These are phyloP conservation scores for Nemania abortiva DNA, from an alignment of 2,329 filamentous ascomycete species.

Conservation along the genomic window DNA sequence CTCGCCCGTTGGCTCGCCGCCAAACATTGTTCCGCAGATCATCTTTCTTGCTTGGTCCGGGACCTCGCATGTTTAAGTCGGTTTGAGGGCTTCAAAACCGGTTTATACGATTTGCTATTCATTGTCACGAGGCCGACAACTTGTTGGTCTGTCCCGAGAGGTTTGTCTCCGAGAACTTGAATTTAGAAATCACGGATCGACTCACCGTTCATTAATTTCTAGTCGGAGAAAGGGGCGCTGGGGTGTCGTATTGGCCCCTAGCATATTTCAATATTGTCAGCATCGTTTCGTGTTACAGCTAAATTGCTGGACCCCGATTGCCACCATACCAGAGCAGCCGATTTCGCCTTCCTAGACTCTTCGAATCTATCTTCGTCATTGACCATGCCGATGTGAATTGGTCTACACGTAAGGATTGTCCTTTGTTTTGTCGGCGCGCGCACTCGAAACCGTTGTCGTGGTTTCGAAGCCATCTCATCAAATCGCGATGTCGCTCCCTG, in stretches of 20 bases:
- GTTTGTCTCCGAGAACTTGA: conserved; percentile 3
- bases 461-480: conserved; percentile 20
- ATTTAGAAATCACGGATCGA: conserved; percentile 2
- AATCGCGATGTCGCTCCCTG: conserved; percentile 75
- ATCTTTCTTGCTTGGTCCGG: conserved; percentile 51
- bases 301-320: conserved; percentile 41
- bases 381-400: conserved; percentile 45
- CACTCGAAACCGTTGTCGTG: conserved; percentile 16
- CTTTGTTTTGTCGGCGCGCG: conserved; percentile 30
- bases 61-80: conserved; percentile 47
- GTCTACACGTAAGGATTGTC: conserved; percentile 34
- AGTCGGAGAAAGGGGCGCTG: conserved; percentile 12
- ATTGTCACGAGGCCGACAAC: conserved; percentile 22
- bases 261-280: conserved; percentile 9
- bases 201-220: conserved; percentile 8
- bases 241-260: conserved; percentile 14
- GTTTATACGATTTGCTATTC: conserved; percentile 26
- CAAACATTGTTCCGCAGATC: conserved; percentile 55
- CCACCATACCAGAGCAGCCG: conserved; percentile 25
- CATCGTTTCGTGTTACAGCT: conserved; percentile 34
- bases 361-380: conserved; percentile 29
- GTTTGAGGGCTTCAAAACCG: conserved; percentile 38
- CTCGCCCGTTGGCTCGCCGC: conserved; percentile 30
- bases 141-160: conserved; percentile 4
- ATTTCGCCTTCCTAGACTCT: background rate